These are phyloP conservation scores for Mrakia gelida DNA, from an alignment of 768 basidiomycete species.

Conservation along the genomic window DNA sequence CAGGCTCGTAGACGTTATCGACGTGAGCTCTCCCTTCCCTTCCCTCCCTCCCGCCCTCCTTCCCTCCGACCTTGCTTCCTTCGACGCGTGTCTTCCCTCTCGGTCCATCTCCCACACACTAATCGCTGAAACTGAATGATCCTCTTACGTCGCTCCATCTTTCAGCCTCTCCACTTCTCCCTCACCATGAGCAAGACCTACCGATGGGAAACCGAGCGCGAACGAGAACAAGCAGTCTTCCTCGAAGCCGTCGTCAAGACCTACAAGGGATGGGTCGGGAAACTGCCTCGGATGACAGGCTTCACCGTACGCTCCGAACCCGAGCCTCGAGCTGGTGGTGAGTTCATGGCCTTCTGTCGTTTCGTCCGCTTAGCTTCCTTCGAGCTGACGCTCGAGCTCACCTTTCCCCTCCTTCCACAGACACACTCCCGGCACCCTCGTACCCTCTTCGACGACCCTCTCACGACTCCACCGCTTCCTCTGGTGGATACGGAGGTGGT, in stretches of 20 bases:
- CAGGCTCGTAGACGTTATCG: slow-evolving; percentile 67
- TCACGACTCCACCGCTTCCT: background rate
- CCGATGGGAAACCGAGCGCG: slow-evolving; percentile 77
- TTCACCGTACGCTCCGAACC: background rate
- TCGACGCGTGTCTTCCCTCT: no score
- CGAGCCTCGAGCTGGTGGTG: background rate
- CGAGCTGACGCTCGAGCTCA: background rate
- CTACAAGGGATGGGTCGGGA: slow-evolving; percentile 35
- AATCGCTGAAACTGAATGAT: no score
- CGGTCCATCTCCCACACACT: no score
- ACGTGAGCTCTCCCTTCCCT: slow-evolving; percentile 50
- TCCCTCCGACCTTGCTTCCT: background rate
- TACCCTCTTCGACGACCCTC: slow-evolving; percentile 9
- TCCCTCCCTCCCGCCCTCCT: background rate
- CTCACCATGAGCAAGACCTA: slow-evolving; percentile 86
- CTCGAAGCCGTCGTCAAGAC: slow-evolving; percentile 59
- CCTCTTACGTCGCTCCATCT: background rate
- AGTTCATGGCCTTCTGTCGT: background rate
- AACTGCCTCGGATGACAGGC: slow-evolving; percentile 40
- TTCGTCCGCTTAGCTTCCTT: background rate
- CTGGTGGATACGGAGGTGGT: background rate
- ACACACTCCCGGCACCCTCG: background rate
- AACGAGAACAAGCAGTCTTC: slow-evolving; percentile 68
- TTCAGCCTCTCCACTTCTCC: slow-evolving; percentile 53
- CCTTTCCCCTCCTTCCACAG: background rate